These are phyloP conservation scores for Eutrema salsugineum DNA, from an alignment of 441 rosid genomes.

Conservation along the genomic window DNA sequence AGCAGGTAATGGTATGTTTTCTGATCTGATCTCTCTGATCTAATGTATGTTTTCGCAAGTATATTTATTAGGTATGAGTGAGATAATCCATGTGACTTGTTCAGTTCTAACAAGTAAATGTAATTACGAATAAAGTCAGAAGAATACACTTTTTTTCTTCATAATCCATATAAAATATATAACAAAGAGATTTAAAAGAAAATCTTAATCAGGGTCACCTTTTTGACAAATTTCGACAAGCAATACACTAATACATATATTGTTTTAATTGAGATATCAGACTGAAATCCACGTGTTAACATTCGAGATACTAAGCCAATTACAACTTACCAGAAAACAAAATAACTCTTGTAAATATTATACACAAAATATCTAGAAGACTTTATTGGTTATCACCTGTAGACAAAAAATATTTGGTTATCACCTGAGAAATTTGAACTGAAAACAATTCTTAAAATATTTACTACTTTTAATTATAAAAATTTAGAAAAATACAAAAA, in stretches of 20 bases:
- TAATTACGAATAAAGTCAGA: background rate
- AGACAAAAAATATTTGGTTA: background rate
- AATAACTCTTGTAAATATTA: background rate
- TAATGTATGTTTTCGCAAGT: background rate
- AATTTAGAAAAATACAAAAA: background rate
- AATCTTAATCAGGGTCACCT: background rate
- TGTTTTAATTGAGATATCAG: background rate
- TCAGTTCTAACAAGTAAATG: background rate
- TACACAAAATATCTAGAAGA: slow-evolving; percentile 10
- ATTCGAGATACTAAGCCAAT: slow-evolving; percentile 6
- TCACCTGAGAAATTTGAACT: slow-evolving; percentile 9
- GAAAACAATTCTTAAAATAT: too few relatives aligned
- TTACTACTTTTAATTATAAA: background rate
- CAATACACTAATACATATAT: background rate
- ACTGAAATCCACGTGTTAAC: background rate
- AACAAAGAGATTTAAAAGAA: background rate
- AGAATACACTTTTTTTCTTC: background rate
- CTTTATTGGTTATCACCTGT: background rate
- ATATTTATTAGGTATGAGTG: background rate
- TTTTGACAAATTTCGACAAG: slow-evolving; percentile 1
- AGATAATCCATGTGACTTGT: background rate
- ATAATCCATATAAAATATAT: background rate
- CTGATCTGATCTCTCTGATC: background rate
- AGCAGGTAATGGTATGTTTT: too few relatives aligned
- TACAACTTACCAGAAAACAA: background rate